Base-by-base conservation (phyloP, 306 rosid genomes). In the Castanea mollissima region DNA sequence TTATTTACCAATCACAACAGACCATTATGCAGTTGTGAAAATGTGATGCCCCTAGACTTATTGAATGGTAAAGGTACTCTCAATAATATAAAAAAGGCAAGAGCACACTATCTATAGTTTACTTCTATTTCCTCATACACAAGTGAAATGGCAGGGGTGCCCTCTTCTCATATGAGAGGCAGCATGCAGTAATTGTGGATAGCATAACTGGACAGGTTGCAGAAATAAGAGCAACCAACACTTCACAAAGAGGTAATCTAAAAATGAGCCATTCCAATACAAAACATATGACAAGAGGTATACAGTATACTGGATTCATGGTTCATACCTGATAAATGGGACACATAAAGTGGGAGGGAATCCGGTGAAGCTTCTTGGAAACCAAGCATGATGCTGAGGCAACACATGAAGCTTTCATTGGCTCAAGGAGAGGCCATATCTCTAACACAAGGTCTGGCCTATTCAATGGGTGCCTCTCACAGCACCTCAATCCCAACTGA, bases 321-420 rank as follows among this genome's bases (percentile, higher is more conserved):
- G 46, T 41, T 41, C 46, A 41, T 79, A 94, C 98, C 98, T 94
- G 99, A 71, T 90, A 78, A 82, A 92, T 95, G 83, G 99, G 99
- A 84, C 99, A 95, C 49, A 91, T 86, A 81, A 95, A 95, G 84
- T 95, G 97, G 74, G 99, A 88, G 71, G 99, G 99, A 73, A 79
- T 76, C 52, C 88, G 88, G n/a, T 34, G 79, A 83, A 74, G 91
- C 83, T 92, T 91, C 89, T 91, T 92, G 44, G 89, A 84, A 77
- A 79, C 78, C 73, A 71, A 76, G 83, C 34, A 75, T 4, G 87
- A 80, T 25, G 86, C 76, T 25, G 76, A 78, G 86, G 88, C 83
- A 32, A 78, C 76, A 78, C 87, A 86, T 59, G 85, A 86, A 82
- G 91, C 75, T 83, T 76, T 85, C 86, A 94, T 86, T 79, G 88